phyloP scores from a whole-genome alignment of 2,329 filamentous ascomycete species.

The Phaeosphaeria sp. region DNA sequence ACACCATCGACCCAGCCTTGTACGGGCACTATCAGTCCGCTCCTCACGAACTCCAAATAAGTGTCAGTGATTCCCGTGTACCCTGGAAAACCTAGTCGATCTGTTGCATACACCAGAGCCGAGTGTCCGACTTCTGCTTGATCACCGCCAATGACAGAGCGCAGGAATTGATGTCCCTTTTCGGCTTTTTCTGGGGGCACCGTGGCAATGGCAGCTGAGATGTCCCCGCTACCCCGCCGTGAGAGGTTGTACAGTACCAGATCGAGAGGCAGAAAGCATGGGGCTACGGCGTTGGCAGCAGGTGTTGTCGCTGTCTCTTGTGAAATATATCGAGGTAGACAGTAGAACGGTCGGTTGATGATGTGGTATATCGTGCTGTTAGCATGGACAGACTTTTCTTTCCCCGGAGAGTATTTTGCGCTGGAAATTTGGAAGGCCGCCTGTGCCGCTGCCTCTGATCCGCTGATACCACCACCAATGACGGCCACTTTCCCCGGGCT shows the following conservation, averaged over 20 bases:
- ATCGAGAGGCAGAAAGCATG: constrained; percentile 75
- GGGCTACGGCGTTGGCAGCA: constrained; percentile 50
- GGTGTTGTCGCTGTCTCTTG: constrained; percentile 28
- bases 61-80: constrained; percentile 74
- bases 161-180: constrained; percentile 59
- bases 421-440: constrained; percentile 76
- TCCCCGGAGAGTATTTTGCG: constrained; percentile 60
- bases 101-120: constrained; percentile 49
- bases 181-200: constrained; percentile 66
- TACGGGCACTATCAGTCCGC: constrained; percentile 56
- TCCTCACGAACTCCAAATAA: constrained; percentile 77
- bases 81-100: constrained; percentile 60
- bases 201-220: constrained; percentile 70
- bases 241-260: constrained; percentile 74
- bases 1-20: constrained; percentile 46
- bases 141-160: constrained; percentile 53
- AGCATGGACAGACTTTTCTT: constrained; percentile 30
- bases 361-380: constrained; percentile 71
- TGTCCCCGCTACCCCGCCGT: constrained; percentile 63
- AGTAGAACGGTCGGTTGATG: constrained; percentile 73
- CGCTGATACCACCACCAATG: constrained; percentile 83
- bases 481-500: constrained; percentile 69
- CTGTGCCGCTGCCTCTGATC: constrained; percentile 76
- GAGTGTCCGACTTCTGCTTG: constrained; percentile 49
- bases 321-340: constrained; percentile 64